Evolutionary conservation across 208 protist genomes (phyloP).

Genomic region (Zelonia costaricensis): DNA sequence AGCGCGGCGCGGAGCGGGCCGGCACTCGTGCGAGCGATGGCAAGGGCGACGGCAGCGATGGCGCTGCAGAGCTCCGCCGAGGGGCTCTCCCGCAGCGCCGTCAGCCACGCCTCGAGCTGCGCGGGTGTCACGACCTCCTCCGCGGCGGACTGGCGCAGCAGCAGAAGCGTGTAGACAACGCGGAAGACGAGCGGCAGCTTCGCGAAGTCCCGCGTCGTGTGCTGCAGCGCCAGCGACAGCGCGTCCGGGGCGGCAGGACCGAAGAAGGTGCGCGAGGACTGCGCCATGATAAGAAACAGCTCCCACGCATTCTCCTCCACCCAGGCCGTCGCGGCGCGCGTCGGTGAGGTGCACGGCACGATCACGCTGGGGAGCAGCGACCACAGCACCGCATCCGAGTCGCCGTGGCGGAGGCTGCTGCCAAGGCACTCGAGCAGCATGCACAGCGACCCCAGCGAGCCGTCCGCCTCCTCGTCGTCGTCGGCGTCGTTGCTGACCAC

Average conservation of each 20-base stretch:
- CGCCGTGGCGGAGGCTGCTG: slow-evolving; percentile 35
- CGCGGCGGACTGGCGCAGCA: slow-evolving; percentile 34
- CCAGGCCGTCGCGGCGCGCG: slow-evolving; percentile 43
- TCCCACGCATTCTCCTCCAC: slow-evolving; percentile 85
- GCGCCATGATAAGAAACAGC: slow-evolving; percentile 56
- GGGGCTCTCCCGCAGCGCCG: slow-evolving; percentile 29
- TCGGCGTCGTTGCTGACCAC: slow-evolving; percentile 4
- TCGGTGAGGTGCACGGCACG: slow-evolving; percentile 53
- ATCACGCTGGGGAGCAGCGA: slow-evolving; percentile 47
- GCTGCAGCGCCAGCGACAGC: slow-evolving; percentile 39
- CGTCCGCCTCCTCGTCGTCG: slow-evolving; percentile 26
- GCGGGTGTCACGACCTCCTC: slow-evolving; percentile 25
- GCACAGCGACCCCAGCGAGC: slow-evolving; percentile 36
- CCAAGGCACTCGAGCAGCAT: slow-evolving; percentile 66
- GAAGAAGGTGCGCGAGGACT: slow-evolving; percentile 26
- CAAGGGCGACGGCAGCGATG: slow-evolving; percentile 29
- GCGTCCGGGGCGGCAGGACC: slow-evolving; percentile 31
- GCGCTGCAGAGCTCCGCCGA: slow-evolving; percentile 31
- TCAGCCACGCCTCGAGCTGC: slow-evolving; percentile 34
- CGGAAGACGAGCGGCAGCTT: slow-evolving; percentile 53
- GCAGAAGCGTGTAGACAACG: slow-evolving; percentile 41
- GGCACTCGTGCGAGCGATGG: slow-evolving; percentile 28
- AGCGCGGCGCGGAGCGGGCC: slow-evolving; percentile 26
- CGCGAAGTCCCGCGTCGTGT: slow-evolving; percentile 59
- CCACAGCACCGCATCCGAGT: slow-evolving; percentile 45